Evolutionary conservation across 2,329 filamentous ascomycete genomes (phyloP).

Genomic region (Geosmithia flava): DNA sequence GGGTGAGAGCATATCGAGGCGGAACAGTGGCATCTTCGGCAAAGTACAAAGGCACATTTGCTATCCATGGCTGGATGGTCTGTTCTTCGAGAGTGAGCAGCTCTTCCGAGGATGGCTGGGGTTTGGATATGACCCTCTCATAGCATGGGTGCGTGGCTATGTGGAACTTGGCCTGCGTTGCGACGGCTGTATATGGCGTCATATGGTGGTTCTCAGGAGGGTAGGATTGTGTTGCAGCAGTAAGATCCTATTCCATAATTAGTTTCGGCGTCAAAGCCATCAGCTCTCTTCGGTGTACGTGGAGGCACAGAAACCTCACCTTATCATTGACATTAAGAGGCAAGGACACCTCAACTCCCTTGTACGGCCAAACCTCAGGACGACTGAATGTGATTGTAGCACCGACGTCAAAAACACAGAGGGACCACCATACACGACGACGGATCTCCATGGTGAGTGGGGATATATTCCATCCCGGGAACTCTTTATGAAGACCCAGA

Average conservation of each 20-base stretch:
- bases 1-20: conserved; percentile 21
- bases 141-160: conserved; percentile 30
- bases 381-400: conserved; percentile 34
- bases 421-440: conserved; percentile 22
- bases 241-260: too few species aligned
- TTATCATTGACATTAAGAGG: conserved; percentile 29
- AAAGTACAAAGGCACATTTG: conserved; percentile 22
- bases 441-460: conserved; percentile 21
- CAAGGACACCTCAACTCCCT: conserved; percentile 26
- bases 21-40: conserved; percentile 16
- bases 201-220: conserved; percentile 21
- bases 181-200: conserved; percentile 29
- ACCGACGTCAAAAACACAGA: conserved; percentile 32
- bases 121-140: conserved; percentile 28
- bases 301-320: too few species aligned
- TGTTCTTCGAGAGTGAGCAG: conserved; percentile 25
- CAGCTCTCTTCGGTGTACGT: too few species aligned
- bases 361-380: conserved; percentile 25
- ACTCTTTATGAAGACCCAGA: too few species aligned
- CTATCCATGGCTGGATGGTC: conserved; percentile 23
- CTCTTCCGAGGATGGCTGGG: conserved; percentile 25
- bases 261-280: too few species aligned
- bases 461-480: conserved; percentile 8
- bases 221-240: conserved; percentile 9
- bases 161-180: conserved; percentile 30